Evolutionary conservation across 1,284 basidiomycete genomes (phyloP).

Genomic region (Termitomyces sp.): DNA sequence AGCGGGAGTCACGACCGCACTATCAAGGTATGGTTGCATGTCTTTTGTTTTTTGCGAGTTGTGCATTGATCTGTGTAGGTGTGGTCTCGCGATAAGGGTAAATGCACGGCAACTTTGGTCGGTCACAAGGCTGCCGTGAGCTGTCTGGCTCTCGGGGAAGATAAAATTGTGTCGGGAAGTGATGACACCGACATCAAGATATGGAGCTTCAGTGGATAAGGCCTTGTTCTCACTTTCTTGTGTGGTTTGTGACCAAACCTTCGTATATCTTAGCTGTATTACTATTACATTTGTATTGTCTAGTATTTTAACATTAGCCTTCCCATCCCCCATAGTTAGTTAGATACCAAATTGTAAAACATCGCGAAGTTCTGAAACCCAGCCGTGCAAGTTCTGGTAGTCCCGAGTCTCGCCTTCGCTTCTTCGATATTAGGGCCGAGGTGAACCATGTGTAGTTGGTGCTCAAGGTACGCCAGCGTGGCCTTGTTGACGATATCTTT

Average conservation of each 20-base stretch:
- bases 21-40: slow-evolving; percentile 62
- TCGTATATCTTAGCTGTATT: not conserved
- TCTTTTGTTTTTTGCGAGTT: slow-evolving; percentile 9
- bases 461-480: not conserved
- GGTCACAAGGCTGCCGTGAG: slow-evolving; percentile 95
- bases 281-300: not conserved
- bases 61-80: slow-evolving; percentile 42
- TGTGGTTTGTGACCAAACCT: slow-evolving; percentile 21
- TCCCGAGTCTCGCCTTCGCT: not conserved
- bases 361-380: not conserved
- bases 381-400: no score
- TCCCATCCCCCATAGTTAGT: not conserved
- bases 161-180: slow-evolving; percentile 93
- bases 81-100: slow-evolving; percentile 90
- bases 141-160: slow-evolving; percentile 86
- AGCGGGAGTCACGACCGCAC: slow-evolving; percentile 92
- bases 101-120: slow-evolving; percentile 86
- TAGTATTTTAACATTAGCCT: not conserved
- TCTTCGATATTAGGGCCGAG: not conserved
- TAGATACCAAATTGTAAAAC: not conserved
- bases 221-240: not conserved
- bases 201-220: slow-evolving; percentile 69
- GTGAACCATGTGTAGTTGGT: not conserved
- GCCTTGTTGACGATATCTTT: not conserved
- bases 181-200: slow-evolving; percentile 82